phyloP scores from a whole-genome alignment of 2,329 filamentous ascomycete species.

The Pseudogymnoascus sp. region DNA sequence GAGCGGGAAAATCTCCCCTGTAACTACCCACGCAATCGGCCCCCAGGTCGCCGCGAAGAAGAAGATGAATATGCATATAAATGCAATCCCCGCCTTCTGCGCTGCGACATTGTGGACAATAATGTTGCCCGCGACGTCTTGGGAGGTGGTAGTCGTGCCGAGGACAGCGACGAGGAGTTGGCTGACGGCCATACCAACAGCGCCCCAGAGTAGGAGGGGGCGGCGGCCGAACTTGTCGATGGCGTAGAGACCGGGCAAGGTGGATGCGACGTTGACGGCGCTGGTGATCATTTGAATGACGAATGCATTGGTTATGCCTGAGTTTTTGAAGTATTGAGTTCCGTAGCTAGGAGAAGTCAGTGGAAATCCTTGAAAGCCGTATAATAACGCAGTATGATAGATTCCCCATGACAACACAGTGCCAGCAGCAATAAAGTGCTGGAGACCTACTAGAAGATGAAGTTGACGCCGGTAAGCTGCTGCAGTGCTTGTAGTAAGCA shows the following conservation, averaged over 20 bases:
- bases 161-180: constrained; percentile 53
- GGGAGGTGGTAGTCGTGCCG: constrained; percentile 47
- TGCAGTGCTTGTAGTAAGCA: constrained; percentile 58
- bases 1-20: constrained; percentile 55
- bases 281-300: constrained; percentile 56
- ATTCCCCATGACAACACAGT: neutral
- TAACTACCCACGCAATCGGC: constrained; percentile 44
- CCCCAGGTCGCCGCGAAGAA: constrained; percentile 69
- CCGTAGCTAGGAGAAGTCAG: constrained; percentile 34
- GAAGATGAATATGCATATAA: constrained; percentile 65
- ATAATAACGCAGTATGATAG: too few species aligned
- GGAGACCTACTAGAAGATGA: constrained; percentile 42
- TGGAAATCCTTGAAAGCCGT: too few species aligned
- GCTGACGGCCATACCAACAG: constrained; percentile 55
- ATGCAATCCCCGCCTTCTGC: constrained; percentile 50
- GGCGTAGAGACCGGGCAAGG: constrained; percentile 52
- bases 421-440: neutral
- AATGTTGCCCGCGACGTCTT: constrained; percentile 40
- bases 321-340: constrained; percentile 51
- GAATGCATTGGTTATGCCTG: constrained; percentile 46
- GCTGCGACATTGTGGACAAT: constrained; percentile 43
- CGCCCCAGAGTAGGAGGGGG: constrained; percentile 55
- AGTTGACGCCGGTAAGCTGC: constrained; percentile 52
- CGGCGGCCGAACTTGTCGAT: constrained; percentile 60
- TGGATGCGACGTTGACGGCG: constrained; percentile 55